Conservation (phyloP, 139 green algal genomes). For the Chlorella sp. region DNA sequence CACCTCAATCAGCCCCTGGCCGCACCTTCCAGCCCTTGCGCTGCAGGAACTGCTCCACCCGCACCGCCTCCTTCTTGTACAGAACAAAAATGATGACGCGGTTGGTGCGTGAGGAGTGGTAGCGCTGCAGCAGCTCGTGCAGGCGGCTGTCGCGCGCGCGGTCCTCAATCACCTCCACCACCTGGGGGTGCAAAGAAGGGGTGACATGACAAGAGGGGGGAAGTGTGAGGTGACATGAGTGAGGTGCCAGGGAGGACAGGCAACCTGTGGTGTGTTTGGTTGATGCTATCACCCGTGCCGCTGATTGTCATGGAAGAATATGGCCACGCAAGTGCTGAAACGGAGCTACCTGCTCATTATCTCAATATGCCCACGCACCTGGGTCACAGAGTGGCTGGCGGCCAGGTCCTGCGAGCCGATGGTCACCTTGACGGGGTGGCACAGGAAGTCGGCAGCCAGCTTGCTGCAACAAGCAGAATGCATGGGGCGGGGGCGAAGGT, state of each 20-base stretch:
- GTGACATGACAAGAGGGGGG: not conserved
- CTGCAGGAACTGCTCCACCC: conserved; percentile 82
- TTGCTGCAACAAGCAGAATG: conserved; percentile 41
- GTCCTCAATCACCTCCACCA: conserved; percentile 95
- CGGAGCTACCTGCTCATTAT: no score
- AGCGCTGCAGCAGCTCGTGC: conserved; percentile 79
- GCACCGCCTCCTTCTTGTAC: conserved; percentile 97
- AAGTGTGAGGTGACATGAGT: not conserved
- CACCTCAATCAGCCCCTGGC: no score
- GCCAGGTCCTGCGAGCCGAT: conserved; percentile 90
- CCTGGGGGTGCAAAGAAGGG: conserved; percentile 58
- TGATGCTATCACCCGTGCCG: no score
- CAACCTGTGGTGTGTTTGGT: not conserved
- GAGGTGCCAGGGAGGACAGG: not conserved
- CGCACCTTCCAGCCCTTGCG: conserved; percentile 77
- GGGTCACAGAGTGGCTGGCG: conserved; percentile 87
- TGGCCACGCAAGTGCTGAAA: no score
- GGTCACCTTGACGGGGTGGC: conserved; percentile 73
- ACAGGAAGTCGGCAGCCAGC: conserved; percentile 91
- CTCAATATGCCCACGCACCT: conserved; percentile 63
- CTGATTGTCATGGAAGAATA: no score
- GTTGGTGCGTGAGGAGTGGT: conserved; percentile 86
- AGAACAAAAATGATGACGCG: conserved; percentile 96
- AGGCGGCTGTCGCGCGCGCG: conserved; percentile 71
- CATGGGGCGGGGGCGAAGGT: not conserved